These are phyloP conservation scores for Cytospora schulzeri DNA, from an alignment of 2,329 filamentous ascomycete species.

Conservation along the genomic window DNA sequence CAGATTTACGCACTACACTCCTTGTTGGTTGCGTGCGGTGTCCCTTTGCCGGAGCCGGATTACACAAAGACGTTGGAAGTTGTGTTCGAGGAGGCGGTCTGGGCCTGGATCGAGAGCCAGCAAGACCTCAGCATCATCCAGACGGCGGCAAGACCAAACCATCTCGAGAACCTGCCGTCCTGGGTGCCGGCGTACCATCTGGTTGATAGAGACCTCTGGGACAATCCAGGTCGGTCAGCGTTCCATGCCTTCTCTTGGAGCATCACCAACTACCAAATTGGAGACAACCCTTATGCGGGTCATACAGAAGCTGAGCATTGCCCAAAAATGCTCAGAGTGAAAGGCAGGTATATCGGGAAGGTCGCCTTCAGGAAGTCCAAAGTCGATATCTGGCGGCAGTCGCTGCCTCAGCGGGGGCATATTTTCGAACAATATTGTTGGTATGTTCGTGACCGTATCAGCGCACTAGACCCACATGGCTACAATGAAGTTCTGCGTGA, in stretches of 20 bases:
- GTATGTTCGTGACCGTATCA: background rate
- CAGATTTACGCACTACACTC: background rate
- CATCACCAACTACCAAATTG: no score
- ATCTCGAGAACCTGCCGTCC: background rate
- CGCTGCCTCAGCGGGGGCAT: no score
- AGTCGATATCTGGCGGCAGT: no score
- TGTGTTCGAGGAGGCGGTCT: background rate
- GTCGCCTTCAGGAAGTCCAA: background rate
- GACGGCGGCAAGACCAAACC: background rate
- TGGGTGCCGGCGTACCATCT: constrained; percentile 12
- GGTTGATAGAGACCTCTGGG: background rate
- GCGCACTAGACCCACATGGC: background rate
- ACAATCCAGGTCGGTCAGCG: background rate
- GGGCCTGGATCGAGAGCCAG: background rate
- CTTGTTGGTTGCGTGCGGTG: background rate
- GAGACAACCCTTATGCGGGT: background rate
- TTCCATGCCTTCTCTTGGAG: background rate
- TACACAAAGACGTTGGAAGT: background rate
- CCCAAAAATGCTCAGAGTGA: background rate
- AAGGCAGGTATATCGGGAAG: background rate
- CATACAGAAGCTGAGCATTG: background rate
- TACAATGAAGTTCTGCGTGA: background rate
- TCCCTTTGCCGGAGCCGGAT: background rate
- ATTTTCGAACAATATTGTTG: background rate
- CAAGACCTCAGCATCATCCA: constrained; percentile 2